A percentile compares a stretch with the other conserved stretches of the same genome.
These are phyloP conservation scores for Climacium dendroides DNA, from an alignment of 225 moss, liverwort and hornwort species.

Conservation along the genomic window DNA sequence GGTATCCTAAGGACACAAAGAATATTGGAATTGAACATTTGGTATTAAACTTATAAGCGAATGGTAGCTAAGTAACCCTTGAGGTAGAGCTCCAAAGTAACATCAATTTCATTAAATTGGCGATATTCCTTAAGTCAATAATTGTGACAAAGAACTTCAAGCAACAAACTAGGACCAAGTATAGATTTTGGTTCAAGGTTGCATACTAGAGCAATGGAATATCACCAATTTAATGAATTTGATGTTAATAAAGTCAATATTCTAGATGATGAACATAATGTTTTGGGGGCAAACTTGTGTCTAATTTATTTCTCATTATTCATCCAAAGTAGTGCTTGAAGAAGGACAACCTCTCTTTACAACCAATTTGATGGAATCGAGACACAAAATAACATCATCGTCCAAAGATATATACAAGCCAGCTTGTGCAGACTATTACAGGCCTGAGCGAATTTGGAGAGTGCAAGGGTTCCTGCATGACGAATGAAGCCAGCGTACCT, in stretches of 20 bases:
- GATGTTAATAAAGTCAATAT: too few species aligned
- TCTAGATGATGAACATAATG: background rate
- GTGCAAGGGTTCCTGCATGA: background rate
- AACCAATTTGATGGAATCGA: background rate
- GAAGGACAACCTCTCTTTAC: background rate
- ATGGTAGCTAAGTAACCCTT: background rate
- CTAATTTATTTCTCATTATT: background rate
- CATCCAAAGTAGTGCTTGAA: background rate
- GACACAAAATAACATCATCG: background rate
- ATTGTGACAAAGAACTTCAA: background rate
- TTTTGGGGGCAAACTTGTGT: background rate
- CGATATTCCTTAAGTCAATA: background rate
- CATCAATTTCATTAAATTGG: background rate
- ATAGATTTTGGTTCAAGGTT: too few species aligned
- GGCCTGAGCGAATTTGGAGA: background rate
- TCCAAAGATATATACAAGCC: too few species aligned
- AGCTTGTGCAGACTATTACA: background rate
- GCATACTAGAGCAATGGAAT: too few species aligned
- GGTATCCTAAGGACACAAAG: background rate
- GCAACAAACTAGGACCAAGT: too few species aligned
- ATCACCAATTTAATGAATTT: background rate
- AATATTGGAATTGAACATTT: background rate
- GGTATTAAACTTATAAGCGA: background rate
- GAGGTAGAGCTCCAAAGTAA: background rate
- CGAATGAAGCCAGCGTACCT: background rate